These are phyloP conservation scores for Alternaria metachromatica DNA, from an alignment of 2,329 filamentous ascomycete genomes.

Conservation along the genomic window DNA sequence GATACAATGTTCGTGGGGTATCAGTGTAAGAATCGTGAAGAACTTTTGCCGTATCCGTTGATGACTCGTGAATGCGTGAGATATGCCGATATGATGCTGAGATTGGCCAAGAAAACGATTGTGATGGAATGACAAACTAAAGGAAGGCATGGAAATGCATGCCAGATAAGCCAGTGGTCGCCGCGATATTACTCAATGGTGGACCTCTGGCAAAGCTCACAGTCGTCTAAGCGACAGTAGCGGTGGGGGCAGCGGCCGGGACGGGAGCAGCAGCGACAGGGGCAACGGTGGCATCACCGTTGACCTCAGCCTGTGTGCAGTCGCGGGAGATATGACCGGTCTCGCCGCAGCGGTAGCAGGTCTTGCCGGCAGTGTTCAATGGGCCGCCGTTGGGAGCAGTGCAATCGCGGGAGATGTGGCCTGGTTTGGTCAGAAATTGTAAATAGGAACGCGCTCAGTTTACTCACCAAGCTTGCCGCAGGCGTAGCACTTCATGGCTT, in stretches of 20 bases:
- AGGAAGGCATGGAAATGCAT: slow-evolving; percentile 17
- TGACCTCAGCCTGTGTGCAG: slow-evolving; percentile 77
- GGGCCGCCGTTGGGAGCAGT: slow-evolving; percentile 95
- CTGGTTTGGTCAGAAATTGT: slow-evolving; percentile 44
- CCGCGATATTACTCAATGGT: slow-evolving; percentile 29
- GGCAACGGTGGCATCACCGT: slow-evolving; percentile 47
- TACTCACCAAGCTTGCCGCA: slow-evolving; percentile 77
- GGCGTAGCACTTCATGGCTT: slow-evolving; percentile 98
- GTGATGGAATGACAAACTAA: slow-evolving; percentile 29
- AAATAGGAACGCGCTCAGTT: background rate
- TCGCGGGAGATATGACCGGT: slow-evolving; percentile 95
- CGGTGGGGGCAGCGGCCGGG: slow-evolving; percentile 51
- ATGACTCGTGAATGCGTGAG: slow-evolving; percentile 48
- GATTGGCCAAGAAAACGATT: slow-evolving; percentile 41
- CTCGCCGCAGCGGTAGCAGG: slow-evolving; percentile 97
- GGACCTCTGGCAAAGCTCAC: slow-evolving; percentile 1
- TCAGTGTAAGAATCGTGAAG: slow-evolving; percentile 52
- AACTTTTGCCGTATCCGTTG: slow-evolving; percentile 45
- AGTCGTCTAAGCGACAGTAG: slow-evolving; percentile 45
- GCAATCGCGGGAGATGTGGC: slow-evolving; percentile 93
- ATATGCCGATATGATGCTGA: slow-evolving; percentile 45
- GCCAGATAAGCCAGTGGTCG: slow-evolving; percentile 13
- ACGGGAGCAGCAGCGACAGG: slow-evolving; percentile 35
- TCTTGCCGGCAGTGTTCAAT: slow-evolving; percentile 95
- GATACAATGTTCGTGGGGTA: slow-evolving; percentile 52